Evolutionary conservation across 2,329 filamentous ascomycete genomes (phyloP).

Genomic region (Microcera coccophila): DNA sequence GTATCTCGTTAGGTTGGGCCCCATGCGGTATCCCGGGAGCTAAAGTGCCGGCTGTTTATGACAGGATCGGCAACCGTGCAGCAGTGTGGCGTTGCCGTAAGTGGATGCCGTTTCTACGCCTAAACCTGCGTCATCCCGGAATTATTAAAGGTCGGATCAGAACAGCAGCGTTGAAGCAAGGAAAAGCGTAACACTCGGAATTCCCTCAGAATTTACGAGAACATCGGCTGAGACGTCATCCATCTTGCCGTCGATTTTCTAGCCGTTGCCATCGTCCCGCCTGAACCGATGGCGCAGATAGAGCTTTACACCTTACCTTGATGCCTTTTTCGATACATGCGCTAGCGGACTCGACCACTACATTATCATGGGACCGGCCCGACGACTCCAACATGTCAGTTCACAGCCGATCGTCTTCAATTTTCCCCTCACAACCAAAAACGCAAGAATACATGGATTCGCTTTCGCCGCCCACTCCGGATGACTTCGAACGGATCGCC

Average conservation of each 20-base stretch:
- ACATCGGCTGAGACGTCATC: no score
- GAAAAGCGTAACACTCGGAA: no score
- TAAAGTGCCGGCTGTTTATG: slow-evolving; percentile 20
- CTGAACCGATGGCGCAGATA: slow-evolving; percentile 20
- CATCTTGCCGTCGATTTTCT: not conserved
- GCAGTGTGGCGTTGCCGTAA: not conserved
- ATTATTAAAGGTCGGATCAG: no score
- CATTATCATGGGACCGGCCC: slow-evolving; percentile 12
- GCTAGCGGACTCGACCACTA: slow-evolving; percentile 9
- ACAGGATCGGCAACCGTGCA: slow-evolving; percentile 4
- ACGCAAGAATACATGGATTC: slow-evolving; percentile 49
- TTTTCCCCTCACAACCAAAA: slow-evolving; percentile 17
- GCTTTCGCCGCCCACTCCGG: slow-evolving; percentile 43
- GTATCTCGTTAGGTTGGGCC: slow-evolving; percentile 9
- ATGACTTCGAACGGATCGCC: slow-evolving; percentile 47
- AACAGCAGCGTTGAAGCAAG: no score
- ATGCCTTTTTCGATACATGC: slow-evolving; percentile 11
- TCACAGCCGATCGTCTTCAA: slow-evolving; percentile 16
- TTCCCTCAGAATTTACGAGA: no score
- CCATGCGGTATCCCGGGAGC: slow-evolving; percentile 13
- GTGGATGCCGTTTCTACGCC: not conserved
- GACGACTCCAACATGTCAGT: slow-evolving; percentile 12
- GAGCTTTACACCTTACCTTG: slow-evolving; percentile 20
- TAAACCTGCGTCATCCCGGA: not conserved
- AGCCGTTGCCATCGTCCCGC: not conserved